Conservation (phyloP, 2,329 filamentous ascomycete species). For the Colletotrichum echinochloae region DNA sequence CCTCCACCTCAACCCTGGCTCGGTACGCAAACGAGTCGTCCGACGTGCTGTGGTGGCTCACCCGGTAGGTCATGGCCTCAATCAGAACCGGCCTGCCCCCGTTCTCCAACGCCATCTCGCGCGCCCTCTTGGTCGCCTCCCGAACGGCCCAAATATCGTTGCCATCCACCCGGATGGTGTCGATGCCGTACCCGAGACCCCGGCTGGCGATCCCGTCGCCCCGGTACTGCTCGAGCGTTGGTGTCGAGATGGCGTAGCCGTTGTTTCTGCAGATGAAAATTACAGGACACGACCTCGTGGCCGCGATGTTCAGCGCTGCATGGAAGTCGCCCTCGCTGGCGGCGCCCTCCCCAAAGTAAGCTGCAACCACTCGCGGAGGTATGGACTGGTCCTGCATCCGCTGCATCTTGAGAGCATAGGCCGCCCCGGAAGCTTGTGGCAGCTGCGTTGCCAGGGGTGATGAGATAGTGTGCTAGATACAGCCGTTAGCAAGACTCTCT, state of each 20-base stretch:
- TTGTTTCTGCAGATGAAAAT: conserved; percentile 95
- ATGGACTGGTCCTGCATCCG: conserved; percentile 76
- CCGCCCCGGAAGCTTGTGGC: conserved; percentile 87
- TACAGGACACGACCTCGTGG: conserved; percentile 87
- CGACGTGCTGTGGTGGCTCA: conserved; percentile 95
- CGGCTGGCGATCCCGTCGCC: conserved; percentile 91
- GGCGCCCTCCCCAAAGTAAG: conserved; percentile 92
- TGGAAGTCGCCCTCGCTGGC: conserved; percentile 94
- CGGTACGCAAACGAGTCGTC: conserved; percentile 98
- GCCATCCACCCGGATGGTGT: conserved; percentile 92
- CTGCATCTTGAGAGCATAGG: conserved; percentile 88
- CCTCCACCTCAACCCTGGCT: conserved; percentile 91
- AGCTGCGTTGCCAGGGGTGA: conserved; percentile 90
- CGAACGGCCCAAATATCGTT: conserved; percentile 93
- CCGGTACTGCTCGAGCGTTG: conserved; percentile 89
- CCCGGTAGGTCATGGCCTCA: conserved; percentile 98
- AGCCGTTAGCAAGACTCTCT: not conserved
- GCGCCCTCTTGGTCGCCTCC: conserved; percentile 81
- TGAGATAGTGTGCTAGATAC: conserved; percentile 78
- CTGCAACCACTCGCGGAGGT: conserved; percentile 77
- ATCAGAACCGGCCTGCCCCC: conserved; percentile 88
- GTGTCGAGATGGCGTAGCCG: conserved; percentile 90
- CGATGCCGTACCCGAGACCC: conserved; percentile 92
- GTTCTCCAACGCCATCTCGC: conserved; percentile 80
- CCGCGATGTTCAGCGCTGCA: conserved; percentile 89